Base-by-base conservation (phyloP, 352 stramenopile species). In the Phytophthora quininea region DNA sequence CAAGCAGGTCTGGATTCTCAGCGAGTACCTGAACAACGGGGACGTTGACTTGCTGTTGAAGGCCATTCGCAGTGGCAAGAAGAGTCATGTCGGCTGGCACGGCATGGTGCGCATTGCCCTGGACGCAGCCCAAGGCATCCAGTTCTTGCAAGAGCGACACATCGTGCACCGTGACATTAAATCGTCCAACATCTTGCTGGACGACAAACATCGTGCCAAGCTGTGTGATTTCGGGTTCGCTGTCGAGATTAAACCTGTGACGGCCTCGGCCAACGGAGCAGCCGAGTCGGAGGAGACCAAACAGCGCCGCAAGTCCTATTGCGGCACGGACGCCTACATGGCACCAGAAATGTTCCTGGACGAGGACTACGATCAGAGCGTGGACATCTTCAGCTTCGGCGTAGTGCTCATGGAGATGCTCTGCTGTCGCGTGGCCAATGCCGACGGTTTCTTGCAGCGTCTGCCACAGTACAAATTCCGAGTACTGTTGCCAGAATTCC, bases 101-200 rank as follows among this genome's bases (percentile, higher is more conserved):
- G 53, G 73, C 12, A 79, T 91, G 47, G 67, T 80, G 11, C 84
- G 82, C 43, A 90, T 95, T 47, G 87, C 85, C 11, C 68, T 94
- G 29, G 88, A 97, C 50, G 76, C 87, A 5, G 94, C 96, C 0
- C 77, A 89, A 52, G 97, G 95, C 61, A 93, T 99, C 57, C 84
- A 93, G 52, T 99, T 99, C 78, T 73, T 99, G 55, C 97, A 99
- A 77, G 77, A 80, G 46, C 76, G 77, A 33, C 73, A 79, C 54
- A 85, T 94, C 58, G 89, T 96, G 57, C 88, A 96, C 53, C 80
- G 88, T 11, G 88, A 96, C 64, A 92, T 96, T 67, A 96, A 96
- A 69, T 92, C 86, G n/a, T 92, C 85, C 60, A 96, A 96, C 58
- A 94, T 96, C 32, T 56, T 96, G 67, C 74, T 96, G 35, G 88